Percentiles rank a stretch among this genome's conserved stretches.
Conservation (phyloP, 148 eudicot species). For the Fallopia convolvulus region DNA sequence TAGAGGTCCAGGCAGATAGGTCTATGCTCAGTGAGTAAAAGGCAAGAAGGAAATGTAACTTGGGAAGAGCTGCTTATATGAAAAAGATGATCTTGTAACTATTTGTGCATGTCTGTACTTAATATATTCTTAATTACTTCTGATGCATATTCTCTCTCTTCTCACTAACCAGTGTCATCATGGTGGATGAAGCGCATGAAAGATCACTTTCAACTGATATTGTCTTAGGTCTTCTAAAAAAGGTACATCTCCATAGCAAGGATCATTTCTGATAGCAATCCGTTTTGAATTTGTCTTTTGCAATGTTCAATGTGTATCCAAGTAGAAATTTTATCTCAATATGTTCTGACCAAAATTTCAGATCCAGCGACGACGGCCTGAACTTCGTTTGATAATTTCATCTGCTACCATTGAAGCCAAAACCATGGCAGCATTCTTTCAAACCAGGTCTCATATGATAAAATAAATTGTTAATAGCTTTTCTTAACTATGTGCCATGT, state of each 20-base stretch:
- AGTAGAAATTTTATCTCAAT: background rate
- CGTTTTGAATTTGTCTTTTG: background rate
- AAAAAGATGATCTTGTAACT: background rate
- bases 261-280: conserved; percentile 1
- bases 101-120: background rate
- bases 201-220: conserved; percentile 91
- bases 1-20: background rate
- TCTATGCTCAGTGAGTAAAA: background rate
- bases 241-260: conserved; percentile 36
- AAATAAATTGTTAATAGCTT: background rate
- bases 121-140: background rate
- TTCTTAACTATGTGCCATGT: background rate
- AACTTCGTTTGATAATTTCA: conserved; percentile 77
- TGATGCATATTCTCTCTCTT: background rate
- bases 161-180: conserved; percentile 54
- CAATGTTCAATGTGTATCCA: conserved; percentile 5
- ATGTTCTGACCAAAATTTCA: conserved; percentile 20
- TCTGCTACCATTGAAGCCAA: conserved; percentile 99
- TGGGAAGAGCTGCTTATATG: background rate
- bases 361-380: conserved; percentile 94
- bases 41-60: background rate
- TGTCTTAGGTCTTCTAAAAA: conserved; percentile 82
- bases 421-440: conserved; percentile 80
- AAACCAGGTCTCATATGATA: conserved; percentile 37
- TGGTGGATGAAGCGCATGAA: conserved; percentile 99